Evolutionary conservation across 805 yeast species (phyloP), one percentile per base, ranked within the genome.

Genomic region (Debaryomyces tyrocola): DNA sequence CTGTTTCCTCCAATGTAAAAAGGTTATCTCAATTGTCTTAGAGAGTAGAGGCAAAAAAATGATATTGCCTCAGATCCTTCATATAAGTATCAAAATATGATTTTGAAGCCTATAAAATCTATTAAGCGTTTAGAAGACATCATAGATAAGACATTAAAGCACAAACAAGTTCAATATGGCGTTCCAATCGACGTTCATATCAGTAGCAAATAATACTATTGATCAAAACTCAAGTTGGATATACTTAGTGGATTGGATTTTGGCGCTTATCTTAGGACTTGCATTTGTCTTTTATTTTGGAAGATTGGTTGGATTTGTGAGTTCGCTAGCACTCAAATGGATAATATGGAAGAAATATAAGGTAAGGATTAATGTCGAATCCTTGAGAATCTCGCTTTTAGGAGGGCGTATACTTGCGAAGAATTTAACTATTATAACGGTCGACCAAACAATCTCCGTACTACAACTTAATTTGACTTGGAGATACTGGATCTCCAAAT

Each of bases 371-470:
- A 81, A 80, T 45, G 65, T 91, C 1, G 91, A 90, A 53, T 79
- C 96, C 0, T 55, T 92, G 27, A 83, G 90, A 59, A 53, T 94
- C 4, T 85, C 96, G 0, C 75, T 87, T 6, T 69, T 94, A 1
- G 96, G 90, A 4, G 98, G 98, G 1, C 76, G 96, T 24, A 46
- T 92, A 7, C 81, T 87, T 59, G 82, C 90, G 58, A 86, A 85
- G 53, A 89, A 90, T 62, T 60, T 91, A 15, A 79, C 87, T 3
- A 73, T 88, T 10, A 79, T 87, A 5, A 86, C 90, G n/a, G 74
- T 81, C 41, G 85, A 91, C 65, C 82, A 82, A 50, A 82, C 96
- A 2, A 59, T 89, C 1, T 79, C 89, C 8, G 74, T 87, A 1
- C 75, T 87, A 21, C 83, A 84, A 49, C 86, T 92, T 1, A 80